These are phyloP conservation scores for Zymoseptoria pseudotritici DNA, from an alignment of 2,329 filamentous ascomycete species.

Conservation along the genomic window DNA sequence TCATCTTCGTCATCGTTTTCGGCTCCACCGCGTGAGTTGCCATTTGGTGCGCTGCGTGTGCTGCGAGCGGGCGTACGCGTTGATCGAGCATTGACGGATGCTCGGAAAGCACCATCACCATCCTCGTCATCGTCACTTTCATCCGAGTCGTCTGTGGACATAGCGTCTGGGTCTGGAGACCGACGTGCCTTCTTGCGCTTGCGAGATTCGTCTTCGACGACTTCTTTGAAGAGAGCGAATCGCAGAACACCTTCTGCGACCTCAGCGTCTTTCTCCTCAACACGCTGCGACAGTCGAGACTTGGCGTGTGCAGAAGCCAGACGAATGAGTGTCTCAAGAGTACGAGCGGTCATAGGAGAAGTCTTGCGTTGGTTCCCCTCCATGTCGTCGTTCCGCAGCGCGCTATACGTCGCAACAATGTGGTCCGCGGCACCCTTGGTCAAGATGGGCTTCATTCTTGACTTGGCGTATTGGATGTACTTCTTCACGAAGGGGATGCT, in stretches of 20 bases:
- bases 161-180: conserved; percentile 47
- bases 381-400: conserved; percentile 90
- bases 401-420: conserved; percentile 84
- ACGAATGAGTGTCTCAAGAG: conserved; percentile 95
- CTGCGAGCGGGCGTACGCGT: conserved; percentile 22
- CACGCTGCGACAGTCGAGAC: conserved; percentile 74
- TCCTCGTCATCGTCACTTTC: conserved; percentile 55
- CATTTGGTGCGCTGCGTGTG: conserved; percentile 16
- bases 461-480: conserved; percentile 97
- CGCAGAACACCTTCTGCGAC: conserved; percentile 84
- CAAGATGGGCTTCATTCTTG: conserved; percentile 77
- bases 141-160: conserved; percentile 48
- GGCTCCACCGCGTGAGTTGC: conserved; percentile 26
- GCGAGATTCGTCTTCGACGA: conserved; percentile 67
- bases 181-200: conserved; percentile 74
- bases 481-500: conserved; percentile 99
- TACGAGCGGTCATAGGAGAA: conserved; percentile 92
- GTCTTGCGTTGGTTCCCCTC: conserved; percentile 90
- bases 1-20: conserved; percentile 43
- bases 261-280: conserved; percentile 82
- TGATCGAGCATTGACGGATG: conserved; percentile 16
- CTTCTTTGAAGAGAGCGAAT: conserved; percentile 95
- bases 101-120: conserved; percentile 24
- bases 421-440: conserved; percentile 88
- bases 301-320: conserved; percentile 94